phyloP scores from a whole-genome alignment of 2,329 filamentous ascomycete species.

The Diplodia intermedia region DNA sequence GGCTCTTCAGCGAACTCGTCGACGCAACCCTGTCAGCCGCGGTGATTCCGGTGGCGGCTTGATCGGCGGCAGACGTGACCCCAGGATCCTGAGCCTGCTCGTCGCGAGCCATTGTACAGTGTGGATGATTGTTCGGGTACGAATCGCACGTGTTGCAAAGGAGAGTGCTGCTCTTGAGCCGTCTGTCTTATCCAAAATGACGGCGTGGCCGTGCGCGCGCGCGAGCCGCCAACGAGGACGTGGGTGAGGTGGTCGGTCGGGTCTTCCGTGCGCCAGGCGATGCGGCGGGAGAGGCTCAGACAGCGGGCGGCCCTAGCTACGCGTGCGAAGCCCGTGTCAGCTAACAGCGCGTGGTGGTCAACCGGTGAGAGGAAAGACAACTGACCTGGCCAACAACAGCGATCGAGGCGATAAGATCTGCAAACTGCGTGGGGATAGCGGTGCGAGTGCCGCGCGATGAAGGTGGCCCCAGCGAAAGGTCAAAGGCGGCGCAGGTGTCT shows the following conservation, averaged over 20 bases:
- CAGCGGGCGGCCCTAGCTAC: slow-evolving; percentile 25
- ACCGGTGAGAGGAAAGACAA: slow-evolving; percentile 25
- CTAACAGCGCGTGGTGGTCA: slow-evolving; percentile 13
- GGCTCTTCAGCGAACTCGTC: slow-evolving; percentile 37
- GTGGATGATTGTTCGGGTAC: slow-evolving; percentile 18
- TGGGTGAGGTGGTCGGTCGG: slow-evolving; percentile 18
- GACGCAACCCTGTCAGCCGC: slow-evolving; percentile 34
- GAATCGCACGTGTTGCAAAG: slow-evolving; percentile 3
- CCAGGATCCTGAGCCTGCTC: slow-evolving; percentile 38
- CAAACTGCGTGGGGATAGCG: slow-evolving; percentile 27
- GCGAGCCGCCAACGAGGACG: slow-evolving; percentile 25
- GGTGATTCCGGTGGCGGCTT: slow-evolving; percentile 26
- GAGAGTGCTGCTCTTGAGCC: slow-evolving; percentile 5
- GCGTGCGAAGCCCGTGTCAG: slow-evolving; percentile 16
- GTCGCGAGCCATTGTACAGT: slow-evolving; percentile 39
- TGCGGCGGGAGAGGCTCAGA: slow-evolving; percentile 23
- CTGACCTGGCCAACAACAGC: slow-evolving; percentile 22
- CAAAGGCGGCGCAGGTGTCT: slow-evolving; percentile 19
- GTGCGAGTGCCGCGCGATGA: slow-evolving; percentile 10
- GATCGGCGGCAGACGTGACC: slow-evolving; percentile 33
- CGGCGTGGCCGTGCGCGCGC: slow-evolving; percentile 25
- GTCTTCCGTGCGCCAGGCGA: slow-evolving; percentile 25
- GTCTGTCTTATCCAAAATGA: slow-evolving; percentile 29
- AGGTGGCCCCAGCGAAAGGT: neutral
- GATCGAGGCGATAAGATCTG: slow-evolving; percentile 30